These are phyloP conservation scores for Elongisporangium undulatum DNA, from an alignment of 352 stramenopile species.

Conservation along the genomic window DNA sequence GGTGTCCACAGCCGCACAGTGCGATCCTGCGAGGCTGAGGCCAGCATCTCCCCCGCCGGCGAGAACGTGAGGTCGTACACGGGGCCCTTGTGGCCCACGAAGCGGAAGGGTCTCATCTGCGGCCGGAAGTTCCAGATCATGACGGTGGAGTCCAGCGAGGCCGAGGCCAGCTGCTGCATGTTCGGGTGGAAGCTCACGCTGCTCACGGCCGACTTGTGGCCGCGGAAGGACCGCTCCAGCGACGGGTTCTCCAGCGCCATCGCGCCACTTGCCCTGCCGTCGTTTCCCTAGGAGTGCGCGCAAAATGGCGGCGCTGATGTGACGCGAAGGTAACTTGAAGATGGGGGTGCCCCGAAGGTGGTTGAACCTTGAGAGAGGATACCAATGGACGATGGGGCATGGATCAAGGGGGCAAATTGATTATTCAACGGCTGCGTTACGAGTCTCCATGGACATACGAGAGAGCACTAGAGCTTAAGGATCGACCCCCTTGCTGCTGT, in stretches of 20 bases:
- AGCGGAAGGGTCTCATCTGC: slow-evolving; percentile 78
- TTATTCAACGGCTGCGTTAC: not conserved
- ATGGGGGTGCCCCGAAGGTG: not conserved
- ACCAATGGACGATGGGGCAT: not conserved
- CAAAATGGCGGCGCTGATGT: slow-evolving; percentile 1
- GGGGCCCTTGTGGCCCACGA: slow-evolving; percentile 68
- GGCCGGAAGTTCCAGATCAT: slow-evolving; percentile 93
- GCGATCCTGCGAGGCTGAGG: slow-evolving; percentile 87
- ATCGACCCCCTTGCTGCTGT: not conserved
- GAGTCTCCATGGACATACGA: not conserved
- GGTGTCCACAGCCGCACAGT: slow-evolving; percentile 90
- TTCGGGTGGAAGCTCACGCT: slow-evolving; percentile 81
- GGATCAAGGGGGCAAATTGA: not conserved
- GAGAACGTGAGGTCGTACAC: slow-evolving; percentile 82
- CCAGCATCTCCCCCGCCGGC: slow-evolving; percentile 73
- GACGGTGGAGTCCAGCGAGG: slow-evolving; percentile 67
- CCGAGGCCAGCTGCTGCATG: slow-evolving; percentile 85
- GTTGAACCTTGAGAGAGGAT: not conserved
- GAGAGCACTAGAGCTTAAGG: not conserved
- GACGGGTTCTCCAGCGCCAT: slow-evolving; percentile 56
- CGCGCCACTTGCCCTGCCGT: slow-evolving; percentile 3
- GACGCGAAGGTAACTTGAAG: slow-evolving; percentile 7
- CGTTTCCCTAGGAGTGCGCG: not conserved
- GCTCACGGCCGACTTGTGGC: slow-evolving; percentile 75
- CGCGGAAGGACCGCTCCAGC: slow-evolving; percentile 86